Evolutionary conservation across 352 stramenopile species (phyloP), one percentile per base, ranked within the genome.

Genomic region (Globisporangium echinulatum): DNA sequence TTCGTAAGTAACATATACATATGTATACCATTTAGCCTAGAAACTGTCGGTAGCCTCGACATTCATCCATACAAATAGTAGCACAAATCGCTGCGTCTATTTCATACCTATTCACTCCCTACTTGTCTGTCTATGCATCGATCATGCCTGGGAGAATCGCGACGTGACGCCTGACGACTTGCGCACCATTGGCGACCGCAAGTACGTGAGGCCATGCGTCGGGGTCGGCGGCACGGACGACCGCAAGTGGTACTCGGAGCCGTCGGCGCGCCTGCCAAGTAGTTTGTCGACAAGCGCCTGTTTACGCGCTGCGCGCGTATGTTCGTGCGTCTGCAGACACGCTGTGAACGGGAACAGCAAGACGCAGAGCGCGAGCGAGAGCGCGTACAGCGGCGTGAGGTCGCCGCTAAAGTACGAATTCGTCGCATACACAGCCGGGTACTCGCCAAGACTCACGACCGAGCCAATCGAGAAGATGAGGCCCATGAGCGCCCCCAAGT

Each of bases 391-490:
- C 33, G 64, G 59, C 1, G 70, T 85, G 37, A 92, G 70, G 58
- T 89, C 74, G 11, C 83, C 83, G 36, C 54, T 61, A 49, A 85
- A 82, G 51, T 81, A 70, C 40, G 52, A 54, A 46, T 90, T 92
- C n/a, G 83, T 86, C 37, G 84, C 17, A 52, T 74, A 87, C 48
- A 96, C 78, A 10, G 82, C 82, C 3, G 84, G 84, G 61, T 93
- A 92, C 59, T 96, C 84, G 1, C 79, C 67, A 13, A 96, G 66
- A 59, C 82, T 87, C 44, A 90, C 73, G 48, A 92, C 33, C 2
- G 83, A 89, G 54, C 79, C 75, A 40, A 86, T 77, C 1, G 84
- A 88, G 62, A 94, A 96, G 59, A 91, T 82, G 51, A 94, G 83
- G 7, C 86, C 85, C 49, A 91, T 87, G 5, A 96, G 70, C 37